Percentiles rank a stretch among this genome's conserved stretches.
Evolutionary conservation across 768 basidiomycete genomes (phyloP).

Genomic region (Lactarius psammicola): DNA sequence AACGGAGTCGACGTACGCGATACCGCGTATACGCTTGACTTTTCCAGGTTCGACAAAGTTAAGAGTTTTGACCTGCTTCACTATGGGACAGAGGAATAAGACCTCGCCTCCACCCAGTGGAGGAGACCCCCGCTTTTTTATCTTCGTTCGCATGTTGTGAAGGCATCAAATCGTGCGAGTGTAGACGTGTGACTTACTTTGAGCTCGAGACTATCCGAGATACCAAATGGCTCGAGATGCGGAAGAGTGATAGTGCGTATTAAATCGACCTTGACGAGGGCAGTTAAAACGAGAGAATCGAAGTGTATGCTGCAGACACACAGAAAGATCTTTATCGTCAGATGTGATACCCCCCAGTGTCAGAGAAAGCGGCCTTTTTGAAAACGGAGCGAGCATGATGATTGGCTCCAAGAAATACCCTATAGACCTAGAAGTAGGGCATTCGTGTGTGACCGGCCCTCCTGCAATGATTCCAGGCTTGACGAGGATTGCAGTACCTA

Average conservation of each 20-base stretch:
- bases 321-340: slow-evolving; percentile 89
- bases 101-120: slow-evolving; percentile 93
- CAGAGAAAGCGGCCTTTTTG: slow-evolving; percentile 80
- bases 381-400: slow-evolving; percentile 87
- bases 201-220: slow-evolving; percentile 87
- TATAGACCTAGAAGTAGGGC: slow-evolving; percentile 81
- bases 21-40: slow-evolving; percentile 91
- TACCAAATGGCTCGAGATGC: slow-evolving; percentile 85
- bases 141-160: slow-evolving; percentile 46
- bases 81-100: slow-evolving; percentile 88
- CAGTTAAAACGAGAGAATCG: slow-evolving; percentile 1
- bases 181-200: slow-evolving; percentile 47
- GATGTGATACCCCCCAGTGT: slow-evolving; percentile 90
- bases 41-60: slow-evolving; percentile 91
- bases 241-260: slow-evolving; percentile 89
- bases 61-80: slow-evolving; percentile 87
- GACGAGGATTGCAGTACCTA: slow-evolving; percentile 88
- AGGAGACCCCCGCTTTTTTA: slow-evolving; percentile 90
- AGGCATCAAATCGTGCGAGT: neutral
- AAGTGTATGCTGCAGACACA: slow-evolving; percentile 38
- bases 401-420: slow-evolving; percentile 95
- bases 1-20: slow-evolving; percentile 64
- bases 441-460: slow-evolving; percentile 79
- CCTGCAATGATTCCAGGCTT: slow-evolving; percentile 92
- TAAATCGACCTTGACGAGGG: slow-evolving; percentile 67